Evolutionary conservation across 345 rosid species (phyloP), one percentile per base, ranked within the genome.

Genomic region (Noccaea bulbosa): DNA sequence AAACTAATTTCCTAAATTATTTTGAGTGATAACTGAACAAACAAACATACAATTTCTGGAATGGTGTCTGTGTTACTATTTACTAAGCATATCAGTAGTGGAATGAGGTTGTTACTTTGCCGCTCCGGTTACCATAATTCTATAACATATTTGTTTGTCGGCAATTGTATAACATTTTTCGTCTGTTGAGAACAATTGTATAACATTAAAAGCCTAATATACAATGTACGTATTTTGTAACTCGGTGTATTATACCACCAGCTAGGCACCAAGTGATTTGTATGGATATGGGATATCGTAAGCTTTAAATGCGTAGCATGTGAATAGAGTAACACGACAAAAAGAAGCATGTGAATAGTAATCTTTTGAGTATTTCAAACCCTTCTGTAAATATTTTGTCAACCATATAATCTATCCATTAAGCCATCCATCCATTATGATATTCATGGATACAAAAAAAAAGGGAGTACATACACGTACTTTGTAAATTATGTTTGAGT

Each of bases 311-410:
- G 35, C 16, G 48, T 46, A 20, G 69, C 62, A 61, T 71, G 59
- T 46, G 47, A 55, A 56, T 56, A 17, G 24, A 20, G 22, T 20
- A 20, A 67, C 16, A 69, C 73, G 73, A 34, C 73, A 46, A 47
- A 22, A 44, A 57, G 8, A 20, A 20, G 22, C 6, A 57, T 35
- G 39, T 61, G n/a, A 60, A 70, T 20, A 51, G 46, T 51, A 17
- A 43, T 43, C n/a, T 70, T 32, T 71, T 62, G 69, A 71, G 62
- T 43, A 62, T 43, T 51, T 52, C 62, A 62, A 38, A 43, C 20
- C 20, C 46, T 16, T 71, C 5, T 30, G 4, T 69, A 17, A 20
- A 20, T 17, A 30, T n/a, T 16, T 52, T 38, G 57, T 58, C 33
- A 59, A 59, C 74, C 48, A 47, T 69, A 67, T 68, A n/a, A 68